Evolutionary conservation across 176 grass and related monocot species (phyloP), one percentile per base, ranked within the genome.

Genomic region (Zizania latifolia): DNA sequence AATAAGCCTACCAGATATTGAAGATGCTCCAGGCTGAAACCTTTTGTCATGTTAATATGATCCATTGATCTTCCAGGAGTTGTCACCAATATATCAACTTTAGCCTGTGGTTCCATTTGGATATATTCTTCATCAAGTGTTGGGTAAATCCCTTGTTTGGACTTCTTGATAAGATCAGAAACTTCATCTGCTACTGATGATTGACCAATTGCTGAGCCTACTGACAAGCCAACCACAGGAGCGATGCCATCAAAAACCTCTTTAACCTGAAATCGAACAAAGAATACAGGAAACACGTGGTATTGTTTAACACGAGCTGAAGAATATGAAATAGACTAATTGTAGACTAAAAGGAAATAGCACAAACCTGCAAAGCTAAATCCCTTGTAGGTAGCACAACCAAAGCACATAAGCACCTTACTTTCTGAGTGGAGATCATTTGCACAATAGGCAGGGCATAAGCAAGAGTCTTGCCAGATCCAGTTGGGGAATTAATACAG

Each of bases 41-140:
- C 94, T 35, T 94, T 90, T 37, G 94, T 94, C 94, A 92, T 92
- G 63, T 90, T 89, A 76, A 98, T 88, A 77, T 98, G 91, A 76
- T 94, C 95, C 91, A 98, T 94, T 80, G 94, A 63, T 82, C 95
- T 92, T 91, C 95, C 91, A 70, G 91, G 95, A 64, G 95, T 94
- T 53, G 91, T 91, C 36, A 98, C 87, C 76, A 94, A 88, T 92
- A 92, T 94, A 87, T 98, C 94, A 33, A 98, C 82, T 78, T 90
- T 73, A 81, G 86, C 94, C 56, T 83, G 82, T 15, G 86, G 94
- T 81, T 93, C 88, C 79, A 93, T 86, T 78, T 87, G 83, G 19
- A 77, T 56, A 72, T 84, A 88, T 77, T 94, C 89, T 37, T 85
- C 78, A 45, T 98, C 89, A 68, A 88, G 81, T 28, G 81, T 85